Conservation (phyloP, 331 rosid species). For the Phaseolus coccineus region DNA sequence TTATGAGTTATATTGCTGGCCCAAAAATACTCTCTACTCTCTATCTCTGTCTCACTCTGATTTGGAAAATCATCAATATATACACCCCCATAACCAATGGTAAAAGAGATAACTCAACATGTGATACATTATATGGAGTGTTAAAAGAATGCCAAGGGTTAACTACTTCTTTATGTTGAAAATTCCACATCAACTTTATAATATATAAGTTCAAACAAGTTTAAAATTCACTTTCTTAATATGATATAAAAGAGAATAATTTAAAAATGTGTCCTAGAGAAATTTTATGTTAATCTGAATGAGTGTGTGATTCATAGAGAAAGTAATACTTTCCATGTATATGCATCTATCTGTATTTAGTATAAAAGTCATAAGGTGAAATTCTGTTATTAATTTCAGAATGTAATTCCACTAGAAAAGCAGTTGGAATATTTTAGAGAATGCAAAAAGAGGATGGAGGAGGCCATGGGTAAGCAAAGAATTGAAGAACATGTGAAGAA, state of each 20-base stretch:
- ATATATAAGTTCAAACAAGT: no score
- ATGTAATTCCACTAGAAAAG: slow-evolving; percentile 59
- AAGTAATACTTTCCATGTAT: background rate
- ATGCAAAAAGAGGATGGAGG: slow-evolving; percentile 58
- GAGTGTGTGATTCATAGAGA: background rate
- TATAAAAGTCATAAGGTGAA: background rate
- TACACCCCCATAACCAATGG: background rate
- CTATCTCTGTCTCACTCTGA: background rate
- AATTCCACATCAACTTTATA: no score
- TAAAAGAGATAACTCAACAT: background rate
- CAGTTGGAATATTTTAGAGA: slow-evolving; percentile 67
- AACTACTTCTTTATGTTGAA: no score
- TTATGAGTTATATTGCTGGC: background rate
- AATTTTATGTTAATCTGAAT: no score
- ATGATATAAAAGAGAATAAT: no score
- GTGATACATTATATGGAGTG: no score
- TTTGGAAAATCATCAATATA: no score
- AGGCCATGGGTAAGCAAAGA: slow-evolving; percentile 53
- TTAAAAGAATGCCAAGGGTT: no score
- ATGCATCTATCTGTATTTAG: background rate
- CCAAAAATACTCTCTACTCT: background rate
- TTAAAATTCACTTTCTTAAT: no score
- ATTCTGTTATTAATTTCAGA: slow-evolving; percentile 50
- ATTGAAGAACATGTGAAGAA: slow-evolving; percentile 53
- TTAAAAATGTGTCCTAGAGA: no score